Evolutionary conservation across 2,329 filamentous ascomycete genomes (phyloP).

Genomic region (Biscogniauxia sp.): DNA sequence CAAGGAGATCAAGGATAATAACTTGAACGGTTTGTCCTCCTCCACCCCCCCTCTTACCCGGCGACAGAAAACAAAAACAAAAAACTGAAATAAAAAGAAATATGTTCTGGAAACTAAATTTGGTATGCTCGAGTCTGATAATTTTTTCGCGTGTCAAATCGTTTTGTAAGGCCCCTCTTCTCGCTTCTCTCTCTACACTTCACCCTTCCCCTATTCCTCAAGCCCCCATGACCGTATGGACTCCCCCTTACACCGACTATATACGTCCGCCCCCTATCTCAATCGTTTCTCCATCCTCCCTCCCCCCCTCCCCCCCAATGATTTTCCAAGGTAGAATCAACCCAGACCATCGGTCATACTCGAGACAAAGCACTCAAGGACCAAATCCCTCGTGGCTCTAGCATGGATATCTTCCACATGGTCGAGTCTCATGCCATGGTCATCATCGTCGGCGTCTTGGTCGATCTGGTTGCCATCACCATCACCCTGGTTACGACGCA

Average conservation of each 20-base stretch:
- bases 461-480: conserved; percentile 10
- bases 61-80: background rate
- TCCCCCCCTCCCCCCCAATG: too few relatives aligned
- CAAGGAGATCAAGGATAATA: background rate
- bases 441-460: background rate
- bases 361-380: conserved; percentile 16
- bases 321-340: background rate
- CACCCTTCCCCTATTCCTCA: too few relatives aligned
- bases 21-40: background rate
- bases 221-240: too few relatives aligned
- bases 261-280: too few relatives aligned
- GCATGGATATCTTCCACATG: conserved; percentile 1
- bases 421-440: conserved; percentile 7
- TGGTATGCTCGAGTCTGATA: too few relatives aligned
- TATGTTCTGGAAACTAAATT: too few relatives aligned
- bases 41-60: too few relatives aligned
- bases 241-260: too few relatives aligned
- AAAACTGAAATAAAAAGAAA: background rate
- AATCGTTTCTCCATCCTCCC: too few relatives aligned
- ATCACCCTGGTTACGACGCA: background rate
- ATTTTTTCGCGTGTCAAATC: too few relatives aligned
- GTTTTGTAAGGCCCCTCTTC: too few relatives aligned
- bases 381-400: conserved; percentile 9
- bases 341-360: conserved; percentile 11
- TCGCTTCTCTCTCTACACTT: too few relatives aligned